These are phyloP conservation scores for Begonia fuchsioides DNA, from an alignment of 306 rosid species.

Conservation along the genomic window DNA sequence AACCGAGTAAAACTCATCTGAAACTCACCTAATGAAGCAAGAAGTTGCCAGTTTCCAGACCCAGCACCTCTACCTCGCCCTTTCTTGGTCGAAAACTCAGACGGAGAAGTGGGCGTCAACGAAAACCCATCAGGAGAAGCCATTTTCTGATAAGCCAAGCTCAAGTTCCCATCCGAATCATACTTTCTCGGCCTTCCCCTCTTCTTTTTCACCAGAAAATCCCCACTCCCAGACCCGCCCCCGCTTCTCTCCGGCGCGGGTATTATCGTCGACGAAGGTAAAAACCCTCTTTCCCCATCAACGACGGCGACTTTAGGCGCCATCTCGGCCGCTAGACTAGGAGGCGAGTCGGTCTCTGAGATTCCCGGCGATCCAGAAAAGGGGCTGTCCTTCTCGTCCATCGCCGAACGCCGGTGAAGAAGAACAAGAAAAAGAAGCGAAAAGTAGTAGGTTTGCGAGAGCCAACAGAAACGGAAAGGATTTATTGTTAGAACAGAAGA, in stretches of 20 bases:
- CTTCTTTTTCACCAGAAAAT: slow-evolving; percentile 50
- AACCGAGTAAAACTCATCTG: not conserved
- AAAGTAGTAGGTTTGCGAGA: not conserved
- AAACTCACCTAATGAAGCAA: slow-evolving; percentile 60
- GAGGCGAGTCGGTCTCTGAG: slow-evolving; percentile 26
- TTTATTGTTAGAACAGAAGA: slow-evolving; percentile 1
- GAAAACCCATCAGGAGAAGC: slow-evolving; percentile 32
- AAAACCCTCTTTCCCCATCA: not conserved
- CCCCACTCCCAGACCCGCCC: slow-evolving; percentile 14
- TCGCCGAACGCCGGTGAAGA: slow-evolving; percentile 2
- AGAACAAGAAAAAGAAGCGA: not conserved
- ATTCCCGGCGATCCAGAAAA: slow-evolving; percentile 23
- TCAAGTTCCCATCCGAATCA: slow-evolving; percentile 53
- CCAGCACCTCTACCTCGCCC: slow-evolving; percentile 44
- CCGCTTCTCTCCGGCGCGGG: not conserved
- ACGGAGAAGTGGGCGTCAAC: slow-evolving; percentile 28
- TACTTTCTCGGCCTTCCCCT: slow-evolving; percentile 84
- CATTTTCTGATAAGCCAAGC: slow-evolving; percentile 11
- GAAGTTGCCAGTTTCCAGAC: slow-evolving; percentile 37
- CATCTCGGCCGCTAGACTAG: slow-evolving; percentile 12
- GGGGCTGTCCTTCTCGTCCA: slow-evolving; percentile 40
- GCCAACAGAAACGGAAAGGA: not conserved
- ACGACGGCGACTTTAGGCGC: slow-evolving; percentile 12
- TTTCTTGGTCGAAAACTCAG: slow-evolving; percentile 33
- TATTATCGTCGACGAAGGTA: not conserved